phyloP scores from a whole-genome alignment of 371 early-diverging fungal genomes.

The Coemansia sp. region DNA sequence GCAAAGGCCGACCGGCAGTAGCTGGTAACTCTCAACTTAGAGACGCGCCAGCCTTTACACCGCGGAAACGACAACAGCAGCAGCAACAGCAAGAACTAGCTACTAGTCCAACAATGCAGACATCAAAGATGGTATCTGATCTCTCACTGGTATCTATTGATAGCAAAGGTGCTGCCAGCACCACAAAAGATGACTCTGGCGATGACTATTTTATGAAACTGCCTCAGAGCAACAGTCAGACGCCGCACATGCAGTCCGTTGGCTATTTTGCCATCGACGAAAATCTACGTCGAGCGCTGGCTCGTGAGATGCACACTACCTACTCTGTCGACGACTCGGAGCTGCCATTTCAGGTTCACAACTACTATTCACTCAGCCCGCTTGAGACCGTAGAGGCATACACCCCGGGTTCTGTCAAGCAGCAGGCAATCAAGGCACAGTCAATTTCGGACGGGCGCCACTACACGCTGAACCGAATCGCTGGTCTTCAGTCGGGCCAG shows the following conservation, averaged over 20 bases:
- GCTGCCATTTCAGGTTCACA: slow-evolving; percentile 73
- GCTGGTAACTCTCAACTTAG: slow-evolving; percentile 7
- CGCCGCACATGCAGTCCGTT: slow-evolving; percentile 71
- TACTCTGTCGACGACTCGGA: slow-evolving; percentile 54
- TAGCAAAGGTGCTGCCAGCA: not conserved
- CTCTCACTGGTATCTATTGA: not conserved
- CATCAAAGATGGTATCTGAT: not conserved
- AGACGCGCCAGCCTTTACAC: slow-evolving; percentile 30
- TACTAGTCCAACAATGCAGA: not conserved
- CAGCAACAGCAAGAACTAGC: not conserved
- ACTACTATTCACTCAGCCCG: slow-evolving; percentile 80
- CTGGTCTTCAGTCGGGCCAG: slow-evolving; percentile 75
- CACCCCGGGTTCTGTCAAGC: slow-evolving; percentile 62
- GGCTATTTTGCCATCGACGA: slow-evolving; percentile 84
- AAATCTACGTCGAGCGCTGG: slow-evolving; percentile 71
- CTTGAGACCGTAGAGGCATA: slow-evolving; percentile 58
- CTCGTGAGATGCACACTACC: slow-evolving; percentile 55
- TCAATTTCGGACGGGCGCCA: slow-evolving; percentile 78
- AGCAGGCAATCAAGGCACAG: slow-evolving; percentile 80
- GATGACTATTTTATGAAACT: slow-evolving; percentile 26
- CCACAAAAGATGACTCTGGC: too few species aligned
- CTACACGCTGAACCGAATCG: slow-evolving; percentile 80
- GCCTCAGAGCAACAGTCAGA: slow-evolving; percentile 54
- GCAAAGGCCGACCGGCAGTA: slow-evolving; percentile 3
- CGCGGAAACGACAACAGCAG: slow-evolving; percentile 14